Conservation (phyloP, 2,329 filamentous ascomycete genomes). For the Colletotrichum camelliae region DNA sequence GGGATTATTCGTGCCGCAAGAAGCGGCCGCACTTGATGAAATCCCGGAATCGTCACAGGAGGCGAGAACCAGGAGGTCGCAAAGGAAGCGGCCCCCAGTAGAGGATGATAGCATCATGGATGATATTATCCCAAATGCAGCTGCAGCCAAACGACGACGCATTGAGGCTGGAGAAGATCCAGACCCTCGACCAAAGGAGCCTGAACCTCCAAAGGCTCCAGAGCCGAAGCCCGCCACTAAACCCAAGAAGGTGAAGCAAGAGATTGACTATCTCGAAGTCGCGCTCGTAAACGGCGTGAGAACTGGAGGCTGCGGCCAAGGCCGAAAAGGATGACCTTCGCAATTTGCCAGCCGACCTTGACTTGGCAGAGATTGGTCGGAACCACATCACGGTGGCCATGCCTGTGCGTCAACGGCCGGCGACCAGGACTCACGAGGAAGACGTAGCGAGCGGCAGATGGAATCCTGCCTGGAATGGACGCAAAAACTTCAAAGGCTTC, state of each 20-base stretch:
- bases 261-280: constrained; percentile 72
- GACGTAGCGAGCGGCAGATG: constrained; percentile 67
- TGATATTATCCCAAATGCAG: constrained; percentile 76
- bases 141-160: constrained; percentile 79
- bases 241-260: constrained; percentile 57
- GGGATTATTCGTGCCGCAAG: constrained; percentile 64
- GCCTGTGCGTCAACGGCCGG: constrained; percentile 55
- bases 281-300: constrained; percentile 66
- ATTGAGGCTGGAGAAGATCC: constrained; percentile 63
- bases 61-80: constrained; percentile 27
- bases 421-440: constrained; percentile 49
- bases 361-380: constrained; percentile 74
- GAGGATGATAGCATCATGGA: constrained; percentile 67
- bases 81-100: constrained; percentile 52
- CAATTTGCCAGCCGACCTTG: constrained; percentile 65
- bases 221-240: constrained; percentile 34
- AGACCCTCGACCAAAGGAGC: constrained; percentile 33
- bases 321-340: constrained; percentile 60
- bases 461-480: constrained; percentile 90
- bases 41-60: constrained; percentile 25
- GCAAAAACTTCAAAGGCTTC: constrained; percentile 96
- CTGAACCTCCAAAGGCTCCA: constrained; percentile 30
- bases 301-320: constrained; percentile 68
- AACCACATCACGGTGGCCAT: constrained; percentile 81
- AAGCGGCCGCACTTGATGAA: constrained; percentile 21